Evolutionary conservation across 2,329 filamentous ascomycete genomes (phyloP).

Genomic region (Calonectria naviculata): DNA sequence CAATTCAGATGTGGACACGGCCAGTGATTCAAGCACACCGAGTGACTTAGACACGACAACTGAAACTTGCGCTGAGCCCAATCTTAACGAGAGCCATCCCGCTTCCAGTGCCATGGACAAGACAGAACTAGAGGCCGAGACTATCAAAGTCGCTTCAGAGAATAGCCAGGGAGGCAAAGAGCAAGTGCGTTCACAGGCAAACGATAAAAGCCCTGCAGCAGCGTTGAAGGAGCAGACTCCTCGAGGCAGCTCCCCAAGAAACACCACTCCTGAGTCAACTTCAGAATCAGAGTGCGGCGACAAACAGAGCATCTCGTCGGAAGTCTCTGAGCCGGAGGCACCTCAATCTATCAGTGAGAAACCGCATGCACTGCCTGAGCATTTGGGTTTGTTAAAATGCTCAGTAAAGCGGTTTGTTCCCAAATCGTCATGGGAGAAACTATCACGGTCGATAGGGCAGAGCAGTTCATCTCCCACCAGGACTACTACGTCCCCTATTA

Average conservation of each 20-base stretch:
- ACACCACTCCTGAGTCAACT: neutral
- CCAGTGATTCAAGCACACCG: conserved; percentile 4
- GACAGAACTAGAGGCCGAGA: neutral
- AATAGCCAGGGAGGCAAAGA: neutral
- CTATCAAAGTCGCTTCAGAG: neutral
- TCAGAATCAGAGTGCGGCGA: neutral
- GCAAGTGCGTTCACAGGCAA: neutral
- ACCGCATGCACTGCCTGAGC: neutral
- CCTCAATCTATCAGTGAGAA: neutral
- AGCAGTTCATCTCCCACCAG: neutral
- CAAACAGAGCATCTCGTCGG: neutral
- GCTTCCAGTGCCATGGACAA: neutral
- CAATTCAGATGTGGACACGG: neutral
- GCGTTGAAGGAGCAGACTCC: neutral
- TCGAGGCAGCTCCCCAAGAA: neutral
- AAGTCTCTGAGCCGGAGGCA: neutral
- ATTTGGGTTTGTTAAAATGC: conserved; percentile 29
- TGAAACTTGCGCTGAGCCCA: neutral
- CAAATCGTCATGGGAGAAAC: conserved; percentile 37
- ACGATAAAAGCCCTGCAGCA: neutral
- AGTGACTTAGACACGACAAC: neutral
- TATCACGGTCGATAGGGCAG: conserved; percentile 22
- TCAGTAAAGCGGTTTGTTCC: conserved; percentile 39
- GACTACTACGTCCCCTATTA: neutral
- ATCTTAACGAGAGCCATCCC: neutral